These are phyloP conservation scores for Chrysosporium keratinophilum DNA, from an alignment of 2,329 filamentous ascomycete genomes.

Conservation along the genomic window DNA sequence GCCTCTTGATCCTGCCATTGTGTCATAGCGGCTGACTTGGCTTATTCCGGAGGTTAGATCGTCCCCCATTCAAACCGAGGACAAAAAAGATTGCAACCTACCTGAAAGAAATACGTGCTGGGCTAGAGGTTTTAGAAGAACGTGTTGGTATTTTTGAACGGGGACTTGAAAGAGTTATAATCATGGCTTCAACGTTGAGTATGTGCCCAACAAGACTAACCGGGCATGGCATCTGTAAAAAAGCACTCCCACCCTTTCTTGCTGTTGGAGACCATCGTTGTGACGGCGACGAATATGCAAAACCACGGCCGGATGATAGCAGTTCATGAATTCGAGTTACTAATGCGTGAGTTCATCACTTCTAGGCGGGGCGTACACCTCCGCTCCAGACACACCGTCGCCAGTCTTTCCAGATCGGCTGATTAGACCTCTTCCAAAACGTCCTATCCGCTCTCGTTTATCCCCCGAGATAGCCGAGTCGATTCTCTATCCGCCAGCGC, in stretches of 20 bases:
- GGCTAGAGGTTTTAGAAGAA: background rate
- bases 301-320: background rate
- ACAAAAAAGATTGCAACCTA: background rate
- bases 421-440: conserved; percentile 84
- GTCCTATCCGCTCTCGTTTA: conserved; percentile 74
- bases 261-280: background rate
- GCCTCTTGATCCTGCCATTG: background rate
- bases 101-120: background rate
- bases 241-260: background rate
- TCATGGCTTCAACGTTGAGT: conserved; percentile 37
- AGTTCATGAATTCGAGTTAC: conserved; percentile 26
- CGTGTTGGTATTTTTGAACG: background rate
- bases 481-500: conserved; percentile 70
- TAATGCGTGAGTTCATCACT: conserved; percentile 27
- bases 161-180: conserved; percentile 14
- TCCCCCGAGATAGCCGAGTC: conserved; percentile 73
- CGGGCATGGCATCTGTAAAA: background rate
- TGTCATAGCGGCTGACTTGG: conserved; percentile 10
- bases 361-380: conserved; percentile 42
- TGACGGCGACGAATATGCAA: background rate
- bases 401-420: conserved; percentile 78
- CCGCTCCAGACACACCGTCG: conserved; percentile 59
- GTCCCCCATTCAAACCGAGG: background rate
- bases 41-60: conserved; percentile 8
- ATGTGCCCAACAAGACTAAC: conserved; percentile 23